Evolutionary conservation across 1,284 basidiomycete species (phyloP).

Genomic region (Crepidotus sp.): DNA sequence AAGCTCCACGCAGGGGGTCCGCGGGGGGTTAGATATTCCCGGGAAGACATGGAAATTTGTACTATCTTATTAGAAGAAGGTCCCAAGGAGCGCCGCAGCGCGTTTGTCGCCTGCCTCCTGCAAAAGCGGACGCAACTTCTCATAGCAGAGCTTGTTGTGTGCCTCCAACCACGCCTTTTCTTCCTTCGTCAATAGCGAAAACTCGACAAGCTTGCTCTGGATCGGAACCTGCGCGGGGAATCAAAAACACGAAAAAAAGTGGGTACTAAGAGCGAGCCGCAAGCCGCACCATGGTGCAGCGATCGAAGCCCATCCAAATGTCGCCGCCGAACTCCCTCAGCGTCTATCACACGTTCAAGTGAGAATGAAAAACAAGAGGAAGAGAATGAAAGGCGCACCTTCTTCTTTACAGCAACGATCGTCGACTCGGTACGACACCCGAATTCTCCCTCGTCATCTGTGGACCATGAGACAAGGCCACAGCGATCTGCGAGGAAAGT

Average conservation of each 20-base stretch:
- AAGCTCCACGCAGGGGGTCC: too few species aligned
- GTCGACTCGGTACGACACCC: slow-evolving; percentile 18
- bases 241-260: not conserved
- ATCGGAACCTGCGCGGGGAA: slow-evolving; percentile 9
- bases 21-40: too few species aligned
- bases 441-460: slow-evolving; percentile 17
- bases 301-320: slow-evolving; percentile 19
- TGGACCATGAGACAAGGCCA: not conserved
- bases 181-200: slow-evolving; percentile 17
- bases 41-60: too few species aligned
- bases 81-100: slow-evolving; percentile 11
- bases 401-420: slow-evolving; percentile 15
- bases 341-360: slow-evolving; percentile 5
- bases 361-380: not conserved
- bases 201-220: slow-evolving; percentile 16
- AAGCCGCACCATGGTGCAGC: slow-evolving; percentile 14
- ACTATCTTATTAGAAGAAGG: slow-evolving; percentile 18
- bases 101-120: slow-evolving; percentile 14
- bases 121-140: slow-evolving; percentile 15
- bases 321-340: slow-evolving; percentile 12
- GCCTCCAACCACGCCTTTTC: slow-evolving; percentile 15
- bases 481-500: not conserved
- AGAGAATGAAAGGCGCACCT: not conserved
- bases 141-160: slow-evolving; percentile 15
- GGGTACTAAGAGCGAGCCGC: too few species aligned